These are phyloP conservation scores for Coniochaeta sp. DNA, from an alignment of 2,329 filamentous ascomycete species.

Conservation along the genomic window DNA sequence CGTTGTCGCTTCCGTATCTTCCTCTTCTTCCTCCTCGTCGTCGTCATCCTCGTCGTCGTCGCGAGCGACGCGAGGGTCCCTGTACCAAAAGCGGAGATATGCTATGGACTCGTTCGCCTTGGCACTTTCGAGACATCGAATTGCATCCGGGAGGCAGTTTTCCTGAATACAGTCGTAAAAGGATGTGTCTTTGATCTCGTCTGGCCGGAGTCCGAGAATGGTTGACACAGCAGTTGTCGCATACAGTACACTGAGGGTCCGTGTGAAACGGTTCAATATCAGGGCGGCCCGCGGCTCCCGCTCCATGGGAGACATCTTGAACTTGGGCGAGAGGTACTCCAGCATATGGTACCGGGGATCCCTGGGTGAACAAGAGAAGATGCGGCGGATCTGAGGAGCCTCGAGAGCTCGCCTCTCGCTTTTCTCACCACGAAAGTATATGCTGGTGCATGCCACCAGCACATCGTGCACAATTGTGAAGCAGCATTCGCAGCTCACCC, in stretches of 20 bases:
- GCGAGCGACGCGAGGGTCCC: slow-evolving; percentile 60
- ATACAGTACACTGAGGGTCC: slow-evolving; percentile 79
- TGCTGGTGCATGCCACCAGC: slow-evolving; percentile 74
- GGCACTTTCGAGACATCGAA: slow-evolving; percentile 73
- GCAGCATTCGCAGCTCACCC: slow-evolving; percentile 79
- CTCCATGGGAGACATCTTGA: slow-evolving; percentile 54
- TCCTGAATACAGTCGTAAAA: slow-evolving; percentile 85
- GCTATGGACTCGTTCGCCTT: slow-evolving; percentile 90
- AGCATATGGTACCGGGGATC: slow-evolving; percentile 89
- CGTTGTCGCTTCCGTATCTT: slow-evolving; percentile 28
- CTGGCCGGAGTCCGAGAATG: slow-evolving; percentile 67
- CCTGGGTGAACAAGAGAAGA: slow-evolving; percentile 74
- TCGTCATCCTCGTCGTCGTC: slow-evolving; percentile 36
- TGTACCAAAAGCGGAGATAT: slow-evolving; percentile 79
- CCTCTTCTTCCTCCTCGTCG: slow-evolving; percentile 36
- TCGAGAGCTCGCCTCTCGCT: slow-evolving; percentile 70
- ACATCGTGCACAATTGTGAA: slow-evolving; percentile 88
- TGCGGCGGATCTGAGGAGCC: slow-evolving; percentile 68
- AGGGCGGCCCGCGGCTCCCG: slow-evolving; percentile 78
- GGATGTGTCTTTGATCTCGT: slow-evolving; percentile 65
- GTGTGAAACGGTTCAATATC: slow-evolving; percentile 80
- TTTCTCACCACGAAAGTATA: slow-evolving; percentile 62
- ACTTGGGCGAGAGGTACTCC: slow-evolving; percentile 76
- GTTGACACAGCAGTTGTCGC: slow-evolving; percentile 68
- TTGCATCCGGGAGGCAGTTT: slow-evolving; percentile 68